Percentiles rank a stretch among this genome's conserved stretches.
Conservation (phyloP, 2,329 filamentous ascomycete species). For the Fusarium sp. region DNA sequence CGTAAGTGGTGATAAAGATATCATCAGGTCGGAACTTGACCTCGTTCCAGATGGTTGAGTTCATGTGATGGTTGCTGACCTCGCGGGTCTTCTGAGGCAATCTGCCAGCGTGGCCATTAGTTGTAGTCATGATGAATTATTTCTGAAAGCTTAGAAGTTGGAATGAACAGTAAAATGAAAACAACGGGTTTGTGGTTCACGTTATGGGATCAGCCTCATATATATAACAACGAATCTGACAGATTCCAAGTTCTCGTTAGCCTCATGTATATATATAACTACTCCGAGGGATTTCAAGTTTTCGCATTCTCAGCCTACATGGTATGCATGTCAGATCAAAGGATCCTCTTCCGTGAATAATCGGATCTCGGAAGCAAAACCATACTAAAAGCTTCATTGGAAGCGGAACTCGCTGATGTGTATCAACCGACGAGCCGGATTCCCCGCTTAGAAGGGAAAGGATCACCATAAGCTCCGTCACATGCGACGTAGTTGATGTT, state of each 20-base stretch:
- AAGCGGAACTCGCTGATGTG: neutral
- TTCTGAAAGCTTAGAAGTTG: neutral
- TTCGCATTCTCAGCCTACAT: accelerated
- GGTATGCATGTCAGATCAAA: neutral
- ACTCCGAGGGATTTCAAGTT: neutral
- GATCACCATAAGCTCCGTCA: neutral
- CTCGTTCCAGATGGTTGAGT: constrained; percentile 12
- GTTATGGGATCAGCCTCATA: neutral
- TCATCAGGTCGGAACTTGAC: constrained; percentile 13
- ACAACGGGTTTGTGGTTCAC: neutral
- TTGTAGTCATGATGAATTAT: neutral
- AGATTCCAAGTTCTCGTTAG: too few species aligned
- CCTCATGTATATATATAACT: too few species aligned
- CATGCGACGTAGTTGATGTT: neutral
- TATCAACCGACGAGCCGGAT: neutral
- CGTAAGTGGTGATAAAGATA: constrained; percentile 10
- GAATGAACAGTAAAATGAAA: neutral
- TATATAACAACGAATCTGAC: neutral
- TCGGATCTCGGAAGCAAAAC: neutral
- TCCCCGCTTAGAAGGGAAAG: accelerated
- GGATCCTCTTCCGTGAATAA: neutral
- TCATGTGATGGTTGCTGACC: constrained; percentile 19
- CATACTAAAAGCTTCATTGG: neutral
- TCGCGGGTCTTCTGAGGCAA: constrained; percentile 14
- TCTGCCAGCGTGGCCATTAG: neutral